Conservation (phyloP, 345 rosid genomes). For the Hibiscus syriacus region DNA sequence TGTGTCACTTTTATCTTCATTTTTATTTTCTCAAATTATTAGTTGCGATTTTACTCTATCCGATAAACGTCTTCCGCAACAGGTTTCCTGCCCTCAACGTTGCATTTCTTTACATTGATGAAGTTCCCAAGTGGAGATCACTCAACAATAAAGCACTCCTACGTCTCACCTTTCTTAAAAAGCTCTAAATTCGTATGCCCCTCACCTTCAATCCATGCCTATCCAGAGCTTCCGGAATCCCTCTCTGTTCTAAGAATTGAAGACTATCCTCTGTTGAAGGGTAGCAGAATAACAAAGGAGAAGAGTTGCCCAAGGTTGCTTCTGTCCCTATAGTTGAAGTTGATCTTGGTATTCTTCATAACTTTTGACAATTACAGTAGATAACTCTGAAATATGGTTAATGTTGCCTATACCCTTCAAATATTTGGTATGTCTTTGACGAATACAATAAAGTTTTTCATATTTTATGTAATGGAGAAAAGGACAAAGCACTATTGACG, state of each 20-base stretch:
- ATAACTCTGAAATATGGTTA: too few species aligned
- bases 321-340: background rate
- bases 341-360: background rate
- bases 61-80: too few species aligned
- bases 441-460: too few species aligned
- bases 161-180: background rate
- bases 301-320: background rate
- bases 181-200: background rate
- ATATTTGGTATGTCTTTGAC: too few species aligned
- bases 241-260: background rate
- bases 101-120: background rate
- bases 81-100: background rate
- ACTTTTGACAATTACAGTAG: too few species aligned
- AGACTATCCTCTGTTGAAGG: constrained; percentile 6
- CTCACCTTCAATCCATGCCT: constrained; percentile 1
- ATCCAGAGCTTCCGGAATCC: background rate
- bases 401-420: too few species aligned
- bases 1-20: too few species aligned
- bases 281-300: background rate
- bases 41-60: too few species aligned
- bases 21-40: too few species aligned
- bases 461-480: too few species aligned
- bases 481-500: too few species aligned
- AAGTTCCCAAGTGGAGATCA: background rate
- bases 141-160: background rate